A percentile compares a stretch with the other conserved stretches of the same genome.
Evolutionary conservation across 2,329 filamentous ascomycete genomes (phyloP).

Genomic region (Penicillium sp.): DNA sequence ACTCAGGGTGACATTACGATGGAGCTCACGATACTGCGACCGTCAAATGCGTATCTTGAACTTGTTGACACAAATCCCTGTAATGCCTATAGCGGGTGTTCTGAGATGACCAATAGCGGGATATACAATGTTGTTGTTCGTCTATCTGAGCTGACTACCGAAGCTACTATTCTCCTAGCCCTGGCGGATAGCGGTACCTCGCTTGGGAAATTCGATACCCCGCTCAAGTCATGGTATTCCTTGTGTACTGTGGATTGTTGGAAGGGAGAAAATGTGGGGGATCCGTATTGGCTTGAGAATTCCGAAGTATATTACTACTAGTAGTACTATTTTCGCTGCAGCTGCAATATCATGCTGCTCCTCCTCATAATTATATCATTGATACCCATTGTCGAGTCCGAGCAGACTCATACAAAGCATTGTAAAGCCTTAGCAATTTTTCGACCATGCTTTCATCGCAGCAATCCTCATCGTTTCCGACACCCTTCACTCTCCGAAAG

Average conservation of each 20-base stretch:
- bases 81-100: slow-evolving; percentile 6
- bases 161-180: background rate
- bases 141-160: background rate
- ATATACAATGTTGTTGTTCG: slow-evolving; percentile 12
- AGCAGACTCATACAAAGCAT: slow-evolving; percentile 2
- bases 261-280: background rate
- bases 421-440: background rate
- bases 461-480: too few species aligned
- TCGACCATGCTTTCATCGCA: background rate
- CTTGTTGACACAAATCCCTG: slow-evolving; percentile 11
- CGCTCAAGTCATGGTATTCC: background rate
- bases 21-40: background rate
- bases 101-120: slow-evolving; percentile 10
- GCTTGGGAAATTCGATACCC: background rate
- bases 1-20: background rate
- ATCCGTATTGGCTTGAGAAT: slow-evolving; percentile 3
- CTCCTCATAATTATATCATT: background rate
- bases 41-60: slow-evolving; percentile 1
- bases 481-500: background rate
- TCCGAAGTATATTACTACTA: slow-evolving; percentile 1
- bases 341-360: background rate
- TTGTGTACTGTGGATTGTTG: background rate
- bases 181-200: background rate
- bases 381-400: background rate
- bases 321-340: background rate